Conservation (phyloP, 2,329 filamentous ascomycete genomes). For the Drechslera avenae region DNA sequence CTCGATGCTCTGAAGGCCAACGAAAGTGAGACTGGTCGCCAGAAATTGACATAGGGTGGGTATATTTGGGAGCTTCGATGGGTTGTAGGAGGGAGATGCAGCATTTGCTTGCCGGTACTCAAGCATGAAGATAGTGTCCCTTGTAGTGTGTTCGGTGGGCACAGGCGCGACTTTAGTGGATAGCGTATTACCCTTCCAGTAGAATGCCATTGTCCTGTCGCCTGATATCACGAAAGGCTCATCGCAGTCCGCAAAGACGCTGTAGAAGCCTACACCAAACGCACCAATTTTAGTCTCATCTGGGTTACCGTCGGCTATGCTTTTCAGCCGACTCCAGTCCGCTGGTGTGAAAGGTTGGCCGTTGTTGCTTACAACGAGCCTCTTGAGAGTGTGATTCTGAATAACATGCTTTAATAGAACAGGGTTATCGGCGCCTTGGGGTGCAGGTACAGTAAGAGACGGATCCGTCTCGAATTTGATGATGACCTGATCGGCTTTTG, state of each 20-base stretch:
- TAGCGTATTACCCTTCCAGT: constrained; percentile 98
- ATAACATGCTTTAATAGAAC: constrained; percentile 81
- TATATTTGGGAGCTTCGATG: constrained; percentile 81
- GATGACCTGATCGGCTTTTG: constrained; percentile 84
- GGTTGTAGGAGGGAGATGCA: constrained; percentile 45
- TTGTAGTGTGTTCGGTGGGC: constrained; percentile 67
- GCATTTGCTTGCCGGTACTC: constrained; percentile 85
- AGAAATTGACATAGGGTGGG: constrained; percentile 89
- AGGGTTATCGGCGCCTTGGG: constrained; percentile 68
- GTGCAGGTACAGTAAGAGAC: constrained; percentile 74
- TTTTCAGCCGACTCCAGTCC: constrained; percentile 91
- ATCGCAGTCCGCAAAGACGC: constrained; percentile 96
- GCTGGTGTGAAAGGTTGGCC: constrained; percentile 85
- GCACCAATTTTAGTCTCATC: constrained; percentile 99
- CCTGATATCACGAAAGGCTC: constrained; percentile 96
- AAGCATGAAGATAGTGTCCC: constrained; percentile 88
- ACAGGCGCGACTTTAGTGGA: constrained; percentile 87
- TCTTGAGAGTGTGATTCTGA: constrained; percentile 81
- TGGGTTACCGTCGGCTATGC: constrained; percentile 98
- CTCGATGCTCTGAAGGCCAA: constrained; percentile 84
- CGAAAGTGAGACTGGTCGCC: constrained; percentile 93
- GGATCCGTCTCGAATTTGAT: constrained; percentile 92
- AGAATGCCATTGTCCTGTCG: constrained; percentile 93
- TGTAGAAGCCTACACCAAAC: constrained; percentile 98
- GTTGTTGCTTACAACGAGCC: constrained; percentile 91